Evolutionary conservation across 2,329 filamentous ascomycete species (phyloP), one percentile per base, ranked within the genome.

Genomic region (Colletotrichum tanaceti): DNA sequence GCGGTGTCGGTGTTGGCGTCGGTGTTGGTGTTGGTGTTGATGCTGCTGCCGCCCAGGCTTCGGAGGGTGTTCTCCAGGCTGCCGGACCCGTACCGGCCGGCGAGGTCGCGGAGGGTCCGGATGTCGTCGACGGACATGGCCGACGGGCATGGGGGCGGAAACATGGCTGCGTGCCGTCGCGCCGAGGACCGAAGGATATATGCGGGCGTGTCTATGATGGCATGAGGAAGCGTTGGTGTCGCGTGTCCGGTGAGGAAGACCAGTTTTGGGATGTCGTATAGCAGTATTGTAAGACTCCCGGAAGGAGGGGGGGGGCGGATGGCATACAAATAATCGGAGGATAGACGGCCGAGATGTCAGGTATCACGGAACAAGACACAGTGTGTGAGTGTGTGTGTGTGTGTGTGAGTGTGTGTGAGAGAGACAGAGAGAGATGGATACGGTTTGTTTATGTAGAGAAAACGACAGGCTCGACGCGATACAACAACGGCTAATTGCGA

Each of bases 41-140:
- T 28, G 54, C 22, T 41, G 18, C 13, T 35, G 22, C 53, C n/a
- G 61, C 46, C 64, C 1, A 68, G 58, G 43, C 28, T 65, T 4
- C 55, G 61, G 13, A 68, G 55, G 1, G 62, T 65, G 43, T 35
- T 47, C 32, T 58, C 43, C 39, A 68, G 20, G 28, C 53, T 62
- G 14, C 57, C 53, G 3, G 63, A 53, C 13, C 67, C 67, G 46
- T 70, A 70, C 1, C 67, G 67, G 9, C 52, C 57, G 18, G 67
- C 63, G 22, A 70, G 67, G 16, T 57, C 53, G 9, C 52, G 52
- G 4, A 70, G 52, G 24, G 43, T 46, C 18, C 54, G 44, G 9
- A 63, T 24, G 41, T 70, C 67, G 39, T 67, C 63, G 2, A 57
- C 44, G 6, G 58, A 66, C 67, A 70, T 67, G 44, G 39, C 32